Base-by-base conservation (phyloP, 1,139 yeast genomes). In the Zygosaccharomyces sapae region DNA sequence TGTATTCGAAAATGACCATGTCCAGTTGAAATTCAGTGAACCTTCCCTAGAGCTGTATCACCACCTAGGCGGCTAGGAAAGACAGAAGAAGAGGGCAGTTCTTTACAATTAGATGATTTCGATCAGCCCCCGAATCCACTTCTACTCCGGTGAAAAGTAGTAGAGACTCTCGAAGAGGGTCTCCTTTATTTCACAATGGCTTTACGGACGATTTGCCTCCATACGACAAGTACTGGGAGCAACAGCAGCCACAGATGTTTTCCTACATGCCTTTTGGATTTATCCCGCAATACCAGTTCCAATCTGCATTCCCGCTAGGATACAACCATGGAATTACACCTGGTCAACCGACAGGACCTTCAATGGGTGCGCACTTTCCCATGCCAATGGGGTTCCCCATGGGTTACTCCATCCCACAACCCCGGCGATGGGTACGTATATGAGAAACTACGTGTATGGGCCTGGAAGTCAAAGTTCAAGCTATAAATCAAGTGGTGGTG, bases 91-190 rank as follows among this genome's bases (percentile, higher is more conserved):
- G 51, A 44, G 36, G 53, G 52, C 18, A 45, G 45, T 4, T 66
- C 70, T 0, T 48, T 68, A 3, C 64, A 63, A 31, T 53, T 65
- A 5, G 67, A 67, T 4, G 70, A 67, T 27, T 65, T 68, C 48
- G 64, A 58, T 18, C 68, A 64, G 47, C 68, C 69, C 1, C 72
- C 72, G 56, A 59, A 35, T 63, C 68, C 2, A 66, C 70, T 1
- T 68, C 72, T 2, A 68, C 72, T 1, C 72, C 72, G 5, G 52
- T 57, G 3, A 44, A 41, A n/a, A 13, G 24, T 22, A 19, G 34
- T 6, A 36, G 20, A 19, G 19, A 12, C 30, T 12, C 30, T 25
- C 19, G 35, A 30, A 18, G 19, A 12, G n/a, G n/a, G n/a, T 30
- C 40, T 2, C 40, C 2, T 6, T 7, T 37, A 31, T n/a, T 22